Evolutionary conservation across 495 filamentous ascomycete species (phyloP).

Genomic region (Trichocladium uniseriatum): DNA sequence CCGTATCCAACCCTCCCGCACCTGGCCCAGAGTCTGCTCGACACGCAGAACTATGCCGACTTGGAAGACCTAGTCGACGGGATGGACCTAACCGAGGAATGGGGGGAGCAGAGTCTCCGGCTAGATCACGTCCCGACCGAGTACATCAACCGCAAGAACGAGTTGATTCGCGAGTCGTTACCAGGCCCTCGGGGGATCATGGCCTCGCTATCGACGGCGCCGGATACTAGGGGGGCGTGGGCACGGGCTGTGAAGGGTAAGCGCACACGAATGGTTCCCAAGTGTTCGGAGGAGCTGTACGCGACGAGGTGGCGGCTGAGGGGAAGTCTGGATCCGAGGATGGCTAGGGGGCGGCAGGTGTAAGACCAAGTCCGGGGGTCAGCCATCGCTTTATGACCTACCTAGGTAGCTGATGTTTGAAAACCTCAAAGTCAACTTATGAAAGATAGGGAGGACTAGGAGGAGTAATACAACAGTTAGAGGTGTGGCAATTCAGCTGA

Average conservation of each 20-base stretch:
- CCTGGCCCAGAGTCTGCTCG: slow-evolving; percentile 5
- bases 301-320: neutral
- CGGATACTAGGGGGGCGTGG: neutral
- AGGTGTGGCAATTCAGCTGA: too few species aligned
- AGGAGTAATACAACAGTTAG: too few species aligned
- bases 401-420: too few species aligned
- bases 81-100: slow-evolving; percentile 6
- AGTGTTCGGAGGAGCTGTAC: neutral
- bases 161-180: neutral
- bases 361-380: too few species aligned
- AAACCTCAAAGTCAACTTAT: too few species aligned
- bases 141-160: neutral
- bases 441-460: too few species aligned
- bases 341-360: neutral
- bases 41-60: slow-evolving; percentile 2
- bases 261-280: neutral
- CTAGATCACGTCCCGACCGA: slow-evolving; percentile 14
- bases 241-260: neutral
- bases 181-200: neutral
- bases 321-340: neutral
- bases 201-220: neutral
- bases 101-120: slow-evolving; percentile 1
- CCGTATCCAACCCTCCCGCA: slow-evolving; percentile 2
- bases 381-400: too few species aligned
- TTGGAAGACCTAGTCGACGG: slow-evolving; percentile 6